phyloP scores from a whole-genome alignment of 2,329 filamentous ascomycete species.

The Chrysosporium queenslandicum region DNA sequence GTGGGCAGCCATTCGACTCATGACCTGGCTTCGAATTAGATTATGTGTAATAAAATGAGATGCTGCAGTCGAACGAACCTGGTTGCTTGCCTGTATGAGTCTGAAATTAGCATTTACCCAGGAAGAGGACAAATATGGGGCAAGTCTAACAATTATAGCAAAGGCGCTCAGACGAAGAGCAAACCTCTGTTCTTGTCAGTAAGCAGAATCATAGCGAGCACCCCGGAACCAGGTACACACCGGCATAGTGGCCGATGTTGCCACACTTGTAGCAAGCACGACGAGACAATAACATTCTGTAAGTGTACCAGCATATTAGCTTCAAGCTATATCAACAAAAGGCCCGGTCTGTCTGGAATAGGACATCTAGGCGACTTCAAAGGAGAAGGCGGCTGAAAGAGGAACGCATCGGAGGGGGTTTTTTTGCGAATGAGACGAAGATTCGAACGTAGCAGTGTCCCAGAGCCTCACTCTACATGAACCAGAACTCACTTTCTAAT shows the following conservation, averaged over 20 bases:
- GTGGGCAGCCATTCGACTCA: slow-evolving; percentile 95
- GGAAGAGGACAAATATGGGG: slow-evolving; percentile 4
- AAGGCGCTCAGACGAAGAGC: slow-evolving; percentile 92
- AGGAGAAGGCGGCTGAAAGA: not conserved
- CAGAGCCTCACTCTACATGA: not conserved
- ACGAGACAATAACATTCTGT: slow-evolving; percentile 65
- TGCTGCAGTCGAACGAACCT: slow-evolving; percentile 28
- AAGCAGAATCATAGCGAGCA: slow-evolving; percentile 46
- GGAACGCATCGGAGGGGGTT: not conserved
- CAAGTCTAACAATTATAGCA: slow-evolving; percentile 89
- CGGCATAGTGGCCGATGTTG: slow-evolving; percentile 62
- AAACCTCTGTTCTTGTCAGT: slow-evolving; percentile 60
- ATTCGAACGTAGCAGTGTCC: not conserved
- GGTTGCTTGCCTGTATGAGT: slow-evolving; percentile 36
- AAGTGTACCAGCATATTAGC: not conserved
- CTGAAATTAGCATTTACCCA: slow-evolving; percentile 1
- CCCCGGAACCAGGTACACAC: slow-evolving; percentile 29
- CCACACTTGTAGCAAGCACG: slow-evolving; percentile 71
- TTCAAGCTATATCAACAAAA: not conserved
- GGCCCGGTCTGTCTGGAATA: not conserved
- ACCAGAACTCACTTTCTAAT: slow-evolving; percentile 5
- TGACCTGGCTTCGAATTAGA: slow-evolving; percentile 50
- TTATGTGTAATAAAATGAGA: not conserved
- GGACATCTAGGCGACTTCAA: not conserved
- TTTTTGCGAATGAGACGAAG: not conserved